Evolutionary conservation across 2,329 filamentous ascomycete genomes (phyloP).

Genomic region (Magnaporthiopsis rhizophila): DNA sequence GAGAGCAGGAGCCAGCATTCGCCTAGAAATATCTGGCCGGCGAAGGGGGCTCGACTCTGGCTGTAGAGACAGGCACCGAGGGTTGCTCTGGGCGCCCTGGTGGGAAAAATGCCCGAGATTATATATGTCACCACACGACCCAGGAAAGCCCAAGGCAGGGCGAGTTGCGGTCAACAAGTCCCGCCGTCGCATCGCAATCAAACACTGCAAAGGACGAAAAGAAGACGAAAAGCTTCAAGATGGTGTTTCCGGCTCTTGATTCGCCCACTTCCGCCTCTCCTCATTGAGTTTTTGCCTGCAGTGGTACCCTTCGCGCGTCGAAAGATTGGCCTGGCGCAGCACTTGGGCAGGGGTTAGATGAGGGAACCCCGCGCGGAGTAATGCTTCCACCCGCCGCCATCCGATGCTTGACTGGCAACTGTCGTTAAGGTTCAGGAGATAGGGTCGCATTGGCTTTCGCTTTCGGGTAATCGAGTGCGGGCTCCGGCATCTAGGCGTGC

Average conservation of each 20-base stretch:
- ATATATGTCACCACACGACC: background rate
- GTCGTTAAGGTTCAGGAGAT: background rate
- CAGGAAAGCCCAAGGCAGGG: background rate
- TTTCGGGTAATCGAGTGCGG: background rate
- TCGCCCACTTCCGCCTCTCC: background rate
- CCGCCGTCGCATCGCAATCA: background rate
- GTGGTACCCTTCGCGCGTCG: background rate
- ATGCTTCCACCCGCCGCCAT: background rate
- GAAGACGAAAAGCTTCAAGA: background rate
- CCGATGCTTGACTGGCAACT: background rate
- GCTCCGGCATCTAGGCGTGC: background rate
- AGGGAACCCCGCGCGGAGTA: background rate
- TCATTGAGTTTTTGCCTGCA: background rate
- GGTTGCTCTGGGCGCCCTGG: too few relatives aligned
- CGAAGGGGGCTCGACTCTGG: background rate
- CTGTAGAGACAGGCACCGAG: background rate
- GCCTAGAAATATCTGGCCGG: background rate
- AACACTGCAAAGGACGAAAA: background rate
- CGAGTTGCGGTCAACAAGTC: background rate
- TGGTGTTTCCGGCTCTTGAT: background rate
- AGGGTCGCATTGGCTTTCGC: background rate
- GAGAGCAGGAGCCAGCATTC: background rate
- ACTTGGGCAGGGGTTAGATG: background rate
- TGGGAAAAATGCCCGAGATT: background rate
- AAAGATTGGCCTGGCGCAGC: background rate